These are phyloP conservation scores for Cyberlindnera mrakii DNA, from an alignment of 805 yeast species.

Conservation along the genomic window DNA sequence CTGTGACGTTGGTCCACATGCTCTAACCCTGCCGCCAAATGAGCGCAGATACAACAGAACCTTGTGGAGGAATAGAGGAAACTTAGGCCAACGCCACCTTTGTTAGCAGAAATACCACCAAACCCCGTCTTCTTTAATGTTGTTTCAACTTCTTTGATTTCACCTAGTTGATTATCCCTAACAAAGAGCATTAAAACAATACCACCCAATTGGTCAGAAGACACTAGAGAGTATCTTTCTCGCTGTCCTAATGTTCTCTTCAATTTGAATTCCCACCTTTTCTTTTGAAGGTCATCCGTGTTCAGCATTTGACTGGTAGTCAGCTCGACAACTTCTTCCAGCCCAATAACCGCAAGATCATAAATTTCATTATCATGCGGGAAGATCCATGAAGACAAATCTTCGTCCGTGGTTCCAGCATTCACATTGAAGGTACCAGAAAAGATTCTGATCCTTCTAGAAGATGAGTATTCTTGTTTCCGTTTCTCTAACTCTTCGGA, in stretches of 20 bases:
- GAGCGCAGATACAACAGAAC: constrained; percentile 77
- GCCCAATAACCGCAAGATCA: constrained; percentile 75
- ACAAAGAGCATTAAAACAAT: constrained; percentile 65
- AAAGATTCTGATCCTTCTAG: constrained; percentile 56
- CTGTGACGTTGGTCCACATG: constrained; percentile 78
- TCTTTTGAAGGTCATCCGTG: constrained; percentile 57
- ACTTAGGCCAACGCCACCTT: constrained; percentile 76
- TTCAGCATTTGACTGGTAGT: constrained; percentile 78
- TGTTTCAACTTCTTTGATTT: constrained; percentile 59
- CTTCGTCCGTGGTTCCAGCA: constrained; percentile 41
- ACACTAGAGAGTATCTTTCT: constrained; percentile 61
- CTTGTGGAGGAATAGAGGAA: constrained; percentile 59
- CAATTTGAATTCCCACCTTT: constrained; percentile 62
- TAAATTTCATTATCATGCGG: constrained; percentile 44
- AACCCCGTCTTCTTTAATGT: constrained; percentile 85
- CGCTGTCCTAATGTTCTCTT: constrained; percentile 38
- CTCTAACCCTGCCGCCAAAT: constrained; percentile 88
- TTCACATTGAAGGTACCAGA: constrained; percentile 86
- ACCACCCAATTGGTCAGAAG: constrained; percentile 86
- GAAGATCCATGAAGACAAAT: constrained; percentile 71
- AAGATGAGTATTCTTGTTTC: constrained; percentile 49
- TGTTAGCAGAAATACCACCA: constrained; percentile 81
- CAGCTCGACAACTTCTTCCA: constrained; percentile 86
- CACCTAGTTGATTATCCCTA: constrained; percentile 42
- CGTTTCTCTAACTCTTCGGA: constrained; percentile 53